Evolutionary conservation across 176 grass and related monocot genomes (phyloP).

Genomic region (Oryza meridionalis): DNA sequence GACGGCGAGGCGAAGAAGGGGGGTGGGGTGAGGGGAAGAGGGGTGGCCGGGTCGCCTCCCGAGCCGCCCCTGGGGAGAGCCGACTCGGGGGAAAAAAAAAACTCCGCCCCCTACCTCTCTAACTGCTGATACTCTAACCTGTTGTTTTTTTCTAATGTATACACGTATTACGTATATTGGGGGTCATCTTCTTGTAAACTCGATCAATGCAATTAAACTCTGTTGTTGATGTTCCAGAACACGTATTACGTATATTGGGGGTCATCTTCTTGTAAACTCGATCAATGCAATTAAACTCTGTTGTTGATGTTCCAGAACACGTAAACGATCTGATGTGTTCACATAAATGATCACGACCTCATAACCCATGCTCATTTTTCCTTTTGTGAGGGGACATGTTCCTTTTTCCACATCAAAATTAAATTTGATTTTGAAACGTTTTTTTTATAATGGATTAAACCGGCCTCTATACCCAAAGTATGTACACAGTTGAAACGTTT

Average conservation of each 20-base stretch:
- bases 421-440: neutral
- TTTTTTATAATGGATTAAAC: too few relatives aligned
- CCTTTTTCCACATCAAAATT: neutral
- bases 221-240: neutral
- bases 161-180: neutral
- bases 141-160: neutral
- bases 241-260: neutral
- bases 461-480: too few relatives aligned
- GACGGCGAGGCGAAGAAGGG: too few relatives aligned
- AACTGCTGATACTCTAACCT: neutral
- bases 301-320: neutral
- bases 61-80: too few relatives aligned
- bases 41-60: too few relatives aligned
- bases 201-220: neutral
- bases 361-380: neutral
- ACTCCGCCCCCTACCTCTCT: too few relatives aligned
- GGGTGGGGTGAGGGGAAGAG: too few relatives aligned
- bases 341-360: neutral
- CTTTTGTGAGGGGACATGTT: neutral
- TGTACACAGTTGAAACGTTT: neutral
- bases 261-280: neutral
- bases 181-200: neutral
- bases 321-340: neutral
- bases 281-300: neutral
- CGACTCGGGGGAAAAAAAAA: too few relatives aligned